phyloP scores from a whole-genome alignment of 306 rosid genomes.

The Senna siamea region DNA sequence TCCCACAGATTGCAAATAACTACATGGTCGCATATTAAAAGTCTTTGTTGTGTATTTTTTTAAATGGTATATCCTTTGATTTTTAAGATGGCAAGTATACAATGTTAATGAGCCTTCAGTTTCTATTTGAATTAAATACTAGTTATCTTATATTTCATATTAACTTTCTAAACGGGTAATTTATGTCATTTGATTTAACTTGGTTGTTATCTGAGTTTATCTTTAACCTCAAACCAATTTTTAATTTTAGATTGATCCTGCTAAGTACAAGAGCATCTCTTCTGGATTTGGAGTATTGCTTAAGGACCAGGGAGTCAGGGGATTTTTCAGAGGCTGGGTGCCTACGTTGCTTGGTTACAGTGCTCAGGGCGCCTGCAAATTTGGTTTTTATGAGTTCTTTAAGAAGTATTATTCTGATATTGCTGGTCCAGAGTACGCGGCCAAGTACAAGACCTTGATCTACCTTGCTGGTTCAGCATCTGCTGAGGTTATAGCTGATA shows the following conservation, averaged over 20 bases:
- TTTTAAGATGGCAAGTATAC: not conserved
- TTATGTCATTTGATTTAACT: not conserved
- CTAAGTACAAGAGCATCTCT: constrained; percentile 70
- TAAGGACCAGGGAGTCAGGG: constrained; percentile 83
- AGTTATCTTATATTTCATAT: not conserved
- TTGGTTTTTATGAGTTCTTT: constrained; percentile 81
- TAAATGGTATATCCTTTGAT: not conserved
- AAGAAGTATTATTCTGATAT: constrained; percentile 92
- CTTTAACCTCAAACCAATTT: not conserved
- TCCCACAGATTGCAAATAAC: not conserved
- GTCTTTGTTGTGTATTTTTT: not conserved
- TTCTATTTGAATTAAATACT: not conserved
- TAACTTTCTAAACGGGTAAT: not conserved
- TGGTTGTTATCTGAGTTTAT: not conserved
- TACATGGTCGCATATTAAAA: not conserved
- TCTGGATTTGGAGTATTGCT: constrained; percentile 81
- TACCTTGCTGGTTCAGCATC: constrained; percentile 96
- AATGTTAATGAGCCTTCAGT: not conserved
- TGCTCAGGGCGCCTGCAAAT: constrained; percentile 98
- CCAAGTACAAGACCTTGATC: constrained; percentile 92
- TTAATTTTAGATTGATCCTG: constrained; percentile 73
- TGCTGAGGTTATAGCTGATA: constrained; percentile 87
- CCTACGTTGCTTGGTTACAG: constrained; percentile 90
- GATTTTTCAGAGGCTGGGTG: constrained; percentile 90
- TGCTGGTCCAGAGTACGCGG: constrained; percentile 86